Evolutionary conservation across 75 land plant species (phyloP).

Genomic region (Larix kaempferi): DNA sequence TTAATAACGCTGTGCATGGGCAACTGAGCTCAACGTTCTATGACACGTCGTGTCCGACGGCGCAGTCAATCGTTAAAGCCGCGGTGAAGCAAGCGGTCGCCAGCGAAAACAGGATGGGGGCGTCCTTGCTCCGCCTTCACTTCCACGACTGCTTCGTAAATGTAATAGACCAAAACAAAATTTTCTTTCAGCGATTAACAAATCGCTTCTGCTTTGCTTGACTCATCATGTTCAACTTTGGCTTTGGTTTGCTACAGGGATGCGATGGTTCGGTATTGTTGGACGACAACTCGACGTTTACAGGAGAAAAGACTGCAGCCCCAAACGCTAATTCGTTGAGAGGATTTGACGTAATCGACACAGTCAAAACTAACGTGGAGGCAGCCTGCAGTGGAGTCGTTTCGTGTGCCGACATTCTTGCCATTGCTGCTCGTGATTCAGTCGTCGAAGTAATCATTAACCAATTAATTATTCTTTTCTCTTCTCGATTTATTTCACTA

Average conservation of each 20-base stretch:
- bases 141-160: conserved; percentile 22
- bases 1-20: not conserved
- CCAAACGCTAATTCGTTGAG: conserved; percentile 42
- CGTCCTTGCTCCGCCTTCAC: conserved; percentile 16
- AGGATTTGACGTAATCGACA: conserved; percentile 41
- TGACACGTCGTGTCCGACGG: not conserved
- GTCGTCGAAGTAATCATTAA: conserved; percentile 22
- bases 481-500: too few relatives aligned
- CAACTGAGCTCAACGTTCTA: conserved; percentile 12
- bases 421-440: conserved; percentile 43
- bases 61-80: not conserved
- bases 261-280: conserved; percentile 69
- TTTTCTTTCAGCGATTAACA: too few relatives aligned
- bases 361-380: conserved; percentile 34
- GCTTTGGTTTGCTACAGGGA: conserved; percentile 26
- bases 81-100: not conserved
- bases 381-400: conserved; percentile 23
- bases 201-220: too few relatives aligned
- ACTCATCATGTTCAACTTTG: too few relatives aligned
- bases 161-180: not conserved
- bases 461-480: too few relatives aligned
- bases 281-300: conserved; percentile 26
- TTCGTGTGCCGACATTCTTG: conserved; percentile 50
- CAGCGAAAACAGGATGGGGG: conserved; percentile 14
- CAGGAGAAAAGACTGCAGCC: conserved; percentile 41